Base-by-base conservation (phyloP, 2,329 filamentous ascomycete genomes). In the Aaosphaeria arxii region DNA sequence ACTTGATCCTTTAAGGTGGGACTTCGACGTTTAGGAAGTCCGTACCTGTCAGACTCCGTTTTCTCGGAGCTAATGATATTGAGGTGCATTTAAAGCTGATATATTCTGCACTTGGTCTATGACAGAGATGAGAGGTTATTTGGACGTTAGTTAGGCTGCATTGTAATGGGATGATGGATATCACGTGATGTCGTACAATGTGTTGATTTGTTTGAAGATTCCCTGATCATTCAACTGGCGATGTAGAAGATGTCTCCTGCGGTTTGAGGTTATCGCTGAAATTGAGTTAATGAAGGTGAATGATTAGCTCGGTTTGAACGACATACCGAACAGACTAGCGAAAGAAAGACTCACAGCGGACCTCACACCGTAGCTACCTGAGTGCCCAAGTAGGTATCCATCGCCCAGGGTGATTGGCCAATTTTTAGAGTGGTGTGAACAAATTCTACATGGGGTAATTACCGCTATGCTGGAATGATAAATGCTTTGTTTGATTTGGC, bases 111-210 rank as follows among this genome's bases (percentile, higher is more conserved):
- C 30, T 11, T 48, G 38, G 6, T 48, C 17, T 3, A 42, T 53
- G 4, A 47, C 50, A 9, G 50, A 42, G 6, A 43, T 41, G 30
- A 55, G 49, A 11, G 44, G 44, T 4, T 53, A 45, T 41, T 57
- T 57, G 5, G 46, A 53, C 6, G 50, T 57, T 4, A 55, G 46
- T 30, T 57, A 24, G 17, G 17, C 17, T 53, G 46, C 53, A 49
- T 45, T 49, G 46, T 13, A 57, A 50, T 1, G 55, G 50, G 9
- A 47, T 32, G 24, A 50, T 47, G n/a, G 41, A 44, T 39, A 3
- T 53, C 53, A 1, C 62, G 50, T 9, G 61, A 50, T 49, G 54
- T 53, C 3, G 59, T 48, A 5, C 62, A 57, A n/a, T 11, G n/a
- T 40, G 33, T 44, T 17, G 31, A 7, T 17, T 47, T 11, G 6